Conservation (phyloP, 257 asterid species). For the Marsdenia floribunda region DNA sequence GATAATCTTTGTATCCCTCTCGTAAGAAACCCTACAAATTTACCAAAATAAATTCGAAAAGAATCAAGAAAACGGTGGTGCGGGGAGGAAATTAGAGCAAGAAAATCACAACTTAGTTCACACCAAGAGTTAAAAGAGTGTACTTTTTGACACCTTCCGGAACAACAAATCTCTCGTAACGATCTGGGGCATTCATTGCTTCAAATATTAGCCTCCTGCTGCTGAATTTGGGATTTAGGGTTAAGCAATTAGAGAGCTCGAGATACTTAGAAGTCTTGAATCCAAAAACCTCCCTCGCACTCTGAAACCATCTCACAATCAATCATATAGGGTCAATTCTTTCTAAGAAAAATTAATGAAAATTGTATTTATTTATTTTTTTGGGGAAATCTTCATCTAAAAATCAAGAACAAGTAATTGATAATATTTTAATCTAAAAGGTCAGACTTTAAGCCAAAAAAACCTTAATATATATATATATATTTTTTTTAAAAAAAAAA, state of each 20-base stretch:
- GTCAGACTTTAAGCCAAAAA: too few species aligned
- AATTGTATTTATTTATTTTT: too few species aligned
- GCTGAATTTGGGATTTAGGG: background rate
- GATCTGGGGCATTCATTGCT: conserved; percentile 52
- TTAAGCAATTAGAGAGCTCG: background rate
- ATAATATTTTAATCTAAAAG: too few species aligned
- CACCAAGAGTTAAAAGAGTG: conserved; percentile 1
- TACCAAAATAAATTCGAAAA: background rate
- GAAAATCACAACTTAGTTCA: background rate
- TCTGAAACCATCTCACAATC: too few species aligned
- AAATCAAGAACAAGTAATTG: too few species aligned
- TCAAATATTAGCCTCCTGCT: background rate
- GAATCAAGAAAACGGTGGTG: background rate
- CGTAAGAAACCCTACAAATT: conserved; percentile 70
- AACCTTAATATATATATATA: too few species aligned
- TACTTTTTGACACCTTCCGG: conserved; percentile 92
- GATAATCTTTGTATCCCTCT: conserved; percentile 90
- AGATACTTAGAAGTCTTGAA: too few species aligned
- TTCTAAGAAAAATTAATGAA: too few species aligned
- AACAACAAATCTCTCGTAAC: conserved; percentile 91
- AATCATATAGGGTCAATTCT: too few species aligned
- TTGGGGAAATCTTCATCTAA: too few species aligned
- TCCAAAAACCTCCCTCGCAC: too few species aligned
- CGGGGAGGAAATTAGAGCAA: background rate
- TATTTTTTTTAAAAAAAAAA: too few species aligned